A percentile compares a stretch with the other conserved stretches of the same genome.
phyloP scores from a whole-genome alignment of 2,329 filamentous ascomycete genomes.

The Stachybotrys chartarum region DNA sequence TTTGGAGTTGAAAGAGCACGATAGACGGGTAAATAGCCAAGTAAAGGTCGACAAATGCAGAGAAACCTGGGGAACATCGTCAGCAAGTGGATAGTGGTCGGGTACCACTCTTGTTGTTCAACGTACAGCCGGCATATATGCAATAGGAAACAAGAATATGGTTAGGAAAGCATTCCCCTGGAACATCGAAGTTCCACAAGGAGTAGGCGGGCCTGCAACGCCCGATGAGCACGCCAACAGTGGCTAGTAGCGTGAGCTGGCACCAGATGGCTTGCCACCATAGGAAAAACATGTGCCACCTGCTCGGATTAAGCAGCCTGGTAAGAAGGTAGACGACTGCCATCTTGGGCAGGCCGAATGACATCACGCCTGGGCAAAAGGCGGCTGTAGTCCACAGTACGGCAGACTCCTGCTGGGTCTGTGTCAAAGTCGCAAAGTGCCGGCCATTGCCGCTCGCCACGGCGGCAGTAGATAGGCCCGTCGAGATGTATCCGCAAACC shows the following conservation, averaged over 20 bases:
- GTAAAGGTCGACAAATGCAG: too few species aligned
- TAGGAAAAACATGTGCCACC: constrained; percentile 23
- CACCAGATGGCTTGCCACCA: constrained; percentile 25
- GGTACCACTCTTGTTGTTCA: too few species aligned
- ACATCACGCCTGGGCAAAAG: constrained; percentile 28
- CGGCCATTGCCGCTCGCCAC: constrained; percentile 30
- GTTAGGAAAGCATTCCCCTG: constrained; percentile 21
- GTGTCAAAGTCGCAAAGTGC: constrained; percentile 23
- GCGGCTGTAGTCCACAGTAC: constrained; percentile 28
- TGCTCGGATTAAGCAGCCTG: constrained; percentile 28
- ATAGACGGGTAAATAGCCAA: too few species aligned
- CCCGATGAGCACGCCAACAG: constrained; percentile 31
- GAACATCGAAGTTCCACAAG: constrained; percentile 28
- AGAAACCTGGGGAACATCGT: too few species aligned
- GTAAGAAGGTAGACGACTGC: constrained; percentile 30
- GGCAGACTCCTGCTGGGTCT: constrained; percentile 18
- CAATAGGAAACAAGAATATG: too few species aligned
- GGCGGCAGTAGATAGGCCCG: constrained; percentile 24
- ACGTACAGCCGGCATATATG: too few species aligned
- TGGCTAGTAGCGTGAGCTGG: constrained; percentile 21
- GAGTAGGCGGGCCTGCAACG: constrained; percentile 31
- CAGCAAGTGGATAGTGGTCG: too few species aligned
- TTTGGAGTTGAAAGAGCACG: too few species aligned
- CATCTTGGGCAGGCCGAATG: constrained; percentile 33
- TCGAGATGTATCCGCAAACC: constrained; percentile 24